These are phyloP conservation scores for Tulasnella sp. DNA, from an alignment of 768 basidiomycete genomes.

Conservation along the genomic window DNA sequence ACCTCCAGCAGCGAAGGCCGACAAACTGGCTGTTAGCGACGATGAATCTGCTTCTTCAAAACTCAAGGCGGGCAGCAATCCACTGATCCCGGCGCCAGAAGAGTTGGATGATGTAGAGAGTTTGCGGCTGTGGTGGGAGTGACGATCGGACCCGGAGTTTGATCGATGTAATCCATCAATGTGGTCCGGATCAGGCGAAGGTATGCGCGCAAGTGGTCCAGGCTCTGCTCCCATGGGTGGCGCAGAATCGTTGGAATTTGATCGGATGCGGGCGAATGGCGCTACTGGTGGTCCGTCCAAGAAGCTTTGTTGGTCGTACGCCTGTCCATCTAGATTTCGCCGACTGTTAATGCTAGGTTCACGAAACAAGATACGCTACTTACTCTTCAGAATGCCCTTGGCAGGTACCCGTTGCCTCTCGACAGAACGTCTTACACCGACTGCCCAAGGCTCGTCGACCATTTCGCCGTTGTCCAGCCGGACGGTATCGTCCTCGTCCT, in stretches of 20 bases:
- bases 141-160: slow-evolving; percentile 25
- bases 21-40: neutral
- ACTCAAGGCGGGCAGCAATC: slow-evolving; percentile 44
- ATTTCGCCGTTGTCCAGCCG: slow-evolving; percentile 43
- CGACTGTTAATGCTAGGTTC: neutral
- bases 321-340: slow-evolving; percentile 43
- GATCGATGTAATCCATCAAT: slow-evolving; percentile 66
- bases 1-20: neutral
- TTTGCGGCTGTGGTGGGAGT: slow-evolving; percentile 32
- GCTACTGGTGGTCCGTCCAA: slow-evolving; percentile 34
- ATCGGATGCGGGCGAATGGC: slow-evolving; percentile 37
- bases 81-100: slow-evolving; percentile 24
- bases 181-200: slow-evolving; percentile 71
- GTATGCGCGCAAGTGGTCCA: slow-evolving; percentile 71
- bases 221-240: slow-evolving; percentile 42
- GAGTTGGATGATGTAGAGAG: slow-evolving; percentile 13
- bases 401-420: slow-evolving; percentile 54
- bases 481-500: slow-evolving; percentile 63
- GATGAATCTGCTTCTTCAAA: slow-evolving; percentile 32
- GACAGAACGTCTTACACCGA: slow-evolving; percentile 55
- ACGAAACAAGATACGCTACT: slow-evolving; percentile 25
- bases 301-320: slow-evolving; percentile 52
- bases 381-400: slow-evolving; percentile 84
- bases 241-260: slow-evolving; percentile 67
- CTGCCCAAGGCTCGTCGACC: slow-evolving; percentile 64